A percentile compares a stretch with the other conserved stretches of the same genome.
phyloP scores from a whole-genome alignment of 305 asterid genomes.

The Fraxinus velutina region DNA sequence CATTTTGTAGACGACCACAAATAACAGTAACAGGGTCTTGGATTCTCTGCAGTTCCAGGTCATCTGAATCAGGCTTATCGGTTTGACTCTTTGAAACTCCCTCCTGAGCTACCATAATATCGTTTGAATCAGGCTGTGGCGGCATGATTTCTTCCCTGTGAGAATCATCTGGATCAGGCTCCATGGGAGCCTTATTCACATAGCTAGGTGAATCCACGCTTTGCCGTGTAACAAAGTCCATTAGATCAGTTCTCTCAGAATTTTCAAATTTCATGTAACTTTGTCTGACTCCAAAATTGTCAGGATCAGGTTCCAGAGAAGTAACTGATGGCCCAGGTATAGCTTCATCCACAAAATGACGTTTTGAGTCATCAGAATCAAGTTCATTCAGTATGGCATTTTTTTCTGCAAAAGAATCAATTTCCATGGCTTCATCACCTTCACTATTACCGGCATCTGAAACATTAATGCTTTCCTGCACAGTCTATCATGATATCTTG shows the following conservation, averaged over 20 bases:
- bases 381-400: slow-evolving; percentile 20
- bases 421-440: slow-evolving; percentile 27
- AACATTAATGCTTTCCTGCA: slow-evolving; percentile 27
- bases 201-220: slow-evolving; percentile 13
- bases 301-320: slow-evolving; percentile 30
- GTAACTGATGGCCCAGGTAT: slow-evolving; percentile 8
- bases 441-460: slow-evolving; percentile 15
- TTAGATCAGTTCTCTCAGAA: slow-evolving; percentile 14
- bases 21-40: slow-evolving; percentile 69
- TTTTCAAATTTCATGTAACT: slow-evolving; percentile 8
- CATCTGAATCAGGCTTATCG: slow-evolving; percentile 53
- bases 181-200: slow-evolving; percentile 19
- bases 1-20: slow-evolving; percentile 62
- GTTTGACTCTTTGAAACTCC: slow-evolving; percentile 20
- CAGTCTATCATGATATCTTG: slow-evolving; percentile 14
- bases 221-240: not conserved
- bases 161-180: slow-evolving; percentile 30
- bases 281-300: slow-evolving; percentile 26
- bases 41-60: slow-evolving; percentile 66
- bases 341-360: not conserved
- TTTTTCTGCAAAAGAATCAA: slow-evolving; percentile 23
- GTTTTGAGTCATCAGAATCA: slow-evolving; percentile 17
- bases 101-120: slow-evolving; percentile 10
- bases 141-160: slow-evolving; percentile 23
- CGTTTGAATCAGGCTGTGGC: slow-evolving; percentile 34